phyloP scores from a whole-genome alignment of 2,329 filamentous ascomycete genomes.

The Drechslerella coelobrocha region DNA sequence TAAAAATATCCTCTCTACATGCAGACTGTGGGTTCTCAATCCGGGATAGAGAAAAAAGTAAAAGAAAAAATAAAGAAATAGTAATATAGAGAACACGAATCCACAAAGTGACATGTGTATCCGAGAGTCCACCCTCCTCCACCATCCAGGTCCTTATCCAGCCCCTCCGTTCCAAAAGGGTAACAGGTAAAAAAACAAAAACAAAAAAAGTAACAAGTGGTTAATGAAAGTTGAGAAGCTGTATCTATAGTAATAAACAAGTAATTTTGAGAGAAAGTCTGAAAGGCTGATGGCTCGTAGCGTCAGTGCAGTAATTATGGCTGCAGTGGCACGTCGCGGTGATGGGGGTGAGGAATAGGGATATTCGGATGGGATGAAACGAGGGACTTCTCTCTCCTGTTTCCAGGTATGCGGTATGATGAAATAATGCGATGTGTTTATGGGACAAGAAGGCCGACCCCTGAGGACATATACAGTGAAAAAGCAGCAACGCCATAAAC shows the following conservation, averaged over 20 bases:
- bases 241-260: slow-evolving; percentile 1
- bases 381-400: slow-evolving; percentile 3
- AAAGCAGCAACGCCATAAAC: slow-evolving; percentile 41
- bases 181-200: slow-evolving; percentile 6
- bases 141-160: background rate
- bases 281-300: background rate
- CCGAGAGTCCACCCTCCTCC: background rate
- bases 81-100: too few relatives aligned
- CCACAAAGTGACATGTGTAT: too few relatives aligned
- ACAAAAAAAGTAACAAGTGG: background rate
- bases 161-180: background rate
- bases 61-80: too few relatives aligned
- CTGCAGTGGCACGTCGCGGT: too few relatives aligned
- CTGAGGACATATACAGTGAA: slow-evolving; percentile 28
- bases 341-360: too few relatives aligned
- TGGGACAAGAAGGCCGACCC: slow-evolving; percentile 16
- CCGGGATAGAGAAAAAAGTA: too few relatives aligned
- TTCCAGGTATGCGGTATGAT: background rate
- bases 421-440: slow-evolving; percentile 6
- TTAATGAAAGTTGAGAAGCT: slow-evolving; percentile 35
- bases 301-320: background rate
- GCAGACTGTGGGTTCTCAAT: too few relatives aligned
- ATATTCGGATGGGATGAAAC: background rate
- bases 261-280: background rate
- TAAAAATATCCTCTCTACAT: too few relatives aligned